Evolutionary conservation across 305 asterid species (phyloP).

Genomic region (Fraxinus dipetala): DNA sequence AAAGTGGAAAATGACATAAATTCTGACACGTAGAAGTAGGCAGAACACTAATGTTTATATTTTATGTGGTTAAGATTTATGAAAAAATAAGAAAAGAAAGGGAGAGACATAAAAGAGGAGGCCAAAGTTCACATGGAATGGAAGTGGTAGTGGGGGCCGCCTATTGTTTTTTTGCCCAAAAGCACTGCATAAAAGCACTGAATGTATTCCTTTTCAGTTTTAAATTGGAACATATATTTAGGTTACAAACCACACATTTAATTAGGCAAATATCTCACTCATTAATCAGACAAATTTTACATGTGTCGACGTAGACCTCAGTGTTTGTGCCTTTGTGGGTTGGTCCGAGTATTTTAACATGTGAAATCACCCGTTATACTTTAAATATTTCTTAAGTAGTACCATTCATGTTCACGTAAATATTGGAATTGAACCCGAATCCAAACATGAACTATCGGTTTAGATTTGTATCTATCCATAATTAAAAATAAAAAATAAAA

Average conservation of each 20-base stretch:
- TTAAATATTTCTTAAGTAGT: no score
- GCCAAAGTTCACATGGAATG: constrained; percentile 32
- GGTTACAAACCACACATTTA: neutral
- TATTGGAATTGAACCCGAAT: no score
- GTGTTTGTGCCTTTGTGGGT: neutral
- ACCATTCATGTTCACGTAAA: no score
- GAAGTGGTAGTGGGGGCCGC: constrained; percentile 17
- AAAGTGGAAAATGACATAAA: constrained; percentile 20
- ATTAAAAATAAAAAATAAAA: no score
- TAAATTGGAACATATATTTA: neutral
- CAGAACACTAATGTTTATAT: neutral
- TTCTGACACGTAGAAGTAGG: constrained; percentile 19
- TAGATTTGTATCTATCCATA: no score
- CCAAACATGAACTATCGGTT: no score
- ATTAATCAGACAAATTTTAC: neutral
- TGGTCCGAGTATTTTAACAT: neutral
- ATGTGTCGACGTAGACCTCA: neutral
- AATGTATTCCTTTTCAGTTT: neutral
- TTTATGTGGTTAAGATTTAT: constrained; percentile 15
- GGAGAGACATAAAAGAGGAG: constrained; percentile 9
- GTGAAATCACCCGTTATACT: neutral
- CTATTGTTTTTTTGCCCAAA: neutral
- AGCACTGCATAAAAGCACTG: constrained; percentile 12
- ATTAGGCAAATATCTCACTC: neutral
- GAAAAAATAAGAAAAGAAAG: constrained; percentile 14